Conservation (phyloP, 2,329 filamentous ascomycete genomes). For the Tricladium varicosporioides region DNA sequence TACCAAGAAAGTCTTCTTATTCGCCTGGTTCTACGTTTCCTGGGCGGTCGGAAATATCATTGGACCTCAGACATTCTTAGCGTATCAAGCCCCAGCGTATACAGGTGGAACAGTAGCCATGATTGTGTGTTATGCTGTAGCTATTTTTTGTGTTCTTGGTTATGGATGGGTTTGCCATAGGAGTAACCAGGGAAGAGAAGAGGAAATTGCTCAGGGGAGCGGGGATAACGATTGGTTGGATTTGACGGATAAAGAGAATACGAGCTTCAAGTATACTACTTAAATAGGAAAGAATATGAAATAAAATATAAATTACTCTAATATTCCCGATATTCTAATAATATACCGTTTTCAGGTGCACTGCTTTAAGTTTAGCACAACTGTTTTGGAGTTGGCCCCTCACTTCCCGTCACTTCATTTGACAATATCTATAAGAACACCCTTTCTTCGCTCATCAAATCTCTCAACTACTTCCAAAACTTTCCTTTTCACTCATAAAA, state of each 20-base stretch:
- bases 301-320: too few relatives aligned
- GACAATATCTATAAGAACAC: too few relatives aligned
- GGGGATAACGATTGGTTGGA: constrained; percentile 15
- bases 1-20: constrained; percentile 45
- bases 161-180: constrained; percentile 33
- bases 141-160: constrained; percentile 27
- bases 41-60: constrained; percentile 45
- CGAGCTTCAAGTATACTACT: constrained; percentile 10
- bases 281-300: not conserved
- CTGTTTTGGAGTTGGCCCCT: too few relatives aligned
- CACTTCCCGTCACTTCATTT: too few relatives aligned
- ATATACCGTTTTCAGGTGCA: too few relatives aligned
- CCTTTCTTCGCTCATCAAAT: too few relatives aligned
- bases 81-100: constrained; percentile 41
- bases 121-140: constrained; percentile 37
- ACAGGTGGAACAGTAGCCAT: constrained; percentile 17
- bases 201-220: constrained; percentile 1
- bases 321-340: too few relatives aligned
- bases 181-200: constrained; percentile 34
- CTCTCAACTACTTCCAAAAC: too few relatives aligned
- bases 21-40: constrained; percentile 40
- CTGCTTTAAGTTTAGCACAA: too few relatives aligned
- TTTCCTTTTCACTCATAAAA: too few relatives aligned
- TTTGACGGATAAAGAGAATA: constrained; percentile 19
- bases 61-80: constrained; percentile 44